Conservation (phyloP, 2,329 filamentous ascomycete genomes). For the Penicillium occitanis region DNA sequence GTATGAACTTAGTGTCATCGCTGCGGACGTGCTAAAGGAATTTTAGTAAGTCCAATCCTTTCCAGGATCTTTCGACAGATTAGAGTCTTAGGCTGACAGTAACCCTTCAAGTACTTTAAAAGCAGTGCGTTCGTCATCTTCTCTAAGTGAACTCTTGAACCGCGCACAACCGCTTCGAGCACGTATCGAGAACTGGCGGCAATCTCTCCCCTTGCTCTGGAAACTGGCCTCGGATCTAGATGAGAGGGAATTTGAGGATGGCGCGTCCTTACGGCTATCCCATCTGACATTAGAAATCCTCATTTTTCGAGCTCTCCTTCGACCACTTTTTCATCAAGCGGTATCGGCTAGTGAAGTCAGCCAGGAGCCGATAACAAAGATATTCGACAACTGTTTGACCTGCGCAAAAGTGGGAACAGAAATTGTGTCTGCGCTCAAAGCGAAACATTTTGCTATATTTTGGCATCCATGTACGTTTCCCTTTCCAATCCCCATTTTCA, state of each 20-base stretch:
- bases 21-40: conserved; percentile 1
- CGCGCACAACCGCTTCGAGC: conserved; percentile 5
- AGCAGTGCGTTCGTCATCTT: background rate
- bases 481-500: background rate
- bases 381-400: conserved; percentile 6
- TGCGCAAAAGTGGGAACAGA: conserved; percentile 8
- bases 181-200: conserved; percentile 5
- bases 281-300: conserved; percentile 6
- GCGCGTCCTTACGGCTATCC: background rate
- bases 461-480: conserved; percentile 10
- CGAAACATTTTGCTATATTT: conserved; percentile 9
- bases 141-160: background rate
- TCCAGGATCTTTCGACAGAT: background rate
- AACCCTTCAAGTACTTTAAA: conserved; percentile 1
- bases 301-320: conserved; percentile 12
- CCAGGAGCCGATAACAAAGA: conserved; percentile 4
- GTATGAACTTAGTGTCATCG: conserved; percentile 1
- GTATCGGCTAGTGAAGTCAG: background rate
- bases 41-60: conserved; percentile 3
- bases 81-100: background rate
- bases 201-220: conserved; percentile 7
- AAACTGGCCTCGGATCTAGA: background rate
- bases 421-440: background rate
- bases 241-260: background rate
- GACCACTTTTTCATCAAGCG: background rate